Conservation (phyloP, 1,139 yeast species). For the Magnusiomyces paraingens region DNA sequence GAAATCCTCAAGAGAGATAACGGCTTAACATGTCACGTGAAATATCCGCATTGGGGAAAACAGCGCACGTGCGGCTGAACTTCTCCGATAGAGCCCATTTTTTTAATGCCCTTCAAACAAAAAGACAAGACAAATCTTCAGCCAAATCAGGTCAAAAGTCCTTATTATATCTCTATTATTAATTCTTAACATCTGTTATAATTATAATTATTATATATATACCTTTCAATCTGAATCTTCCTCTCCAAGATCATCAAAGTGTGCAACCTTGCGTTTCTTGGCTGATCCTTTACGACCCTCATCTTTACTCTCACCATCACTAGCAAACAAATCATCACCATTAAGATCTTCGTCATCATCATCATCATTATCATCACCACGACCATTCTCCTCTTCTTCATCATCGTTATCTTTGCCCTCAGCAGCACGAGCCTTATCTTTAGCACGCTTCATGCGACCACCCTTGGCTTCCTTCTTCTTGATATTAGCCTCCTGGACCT, state of each 20-base stretch:
- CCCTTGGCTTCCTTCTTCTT: slow-evolving; percentile 69
- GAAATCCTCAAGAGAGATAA: too few relatives aligned
- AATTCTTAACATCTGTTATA: too few relatives aligned
- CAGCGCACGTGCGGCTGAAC: too few relatives aligned
- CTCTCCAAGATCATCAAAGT: slow-evolving; percentile 1
- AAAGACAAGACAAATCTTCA: too few relatives aligned
- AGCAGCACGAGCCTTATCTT: slow-evolving; percentile 38
- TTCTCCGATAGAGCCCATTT: too few relatives aligned
- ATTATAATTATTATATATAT: too few relatives aligned
- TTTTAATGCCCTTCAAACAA: too few relatives aligned
- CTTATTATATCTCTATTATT: too few relatives aligned
- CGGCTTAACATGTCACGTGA: too few relatives aligned
- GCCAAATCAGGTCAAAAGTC: too few relatives aligned
- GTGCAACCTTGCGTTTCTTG: slow-evolving; percentile 15
- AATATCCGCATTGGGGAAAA: too few relatives aligned
- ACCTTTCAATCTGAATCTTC: background rate
- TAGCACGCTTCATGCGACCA: slow-evolving; percentile 49
- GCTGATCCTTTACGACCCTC: background rate
- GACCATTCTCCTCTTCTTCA: background rate
- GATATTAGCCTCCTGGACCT: slow-evolving; percentile 74
- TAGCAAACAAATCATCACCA: slow-evolving; percentile 4
- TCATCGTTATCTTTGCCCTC: slow-evolving; percentile 21
- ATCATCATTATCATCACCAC: background rate
- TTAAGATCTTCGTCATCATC: slow-evolving; percentile 2
- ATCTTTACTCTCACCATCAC: slow-evolving; percentile 3